Conservation (phyloP, 2,329 filamentous ascomycete genomes). For the Zasmidium cellare region DNA sequence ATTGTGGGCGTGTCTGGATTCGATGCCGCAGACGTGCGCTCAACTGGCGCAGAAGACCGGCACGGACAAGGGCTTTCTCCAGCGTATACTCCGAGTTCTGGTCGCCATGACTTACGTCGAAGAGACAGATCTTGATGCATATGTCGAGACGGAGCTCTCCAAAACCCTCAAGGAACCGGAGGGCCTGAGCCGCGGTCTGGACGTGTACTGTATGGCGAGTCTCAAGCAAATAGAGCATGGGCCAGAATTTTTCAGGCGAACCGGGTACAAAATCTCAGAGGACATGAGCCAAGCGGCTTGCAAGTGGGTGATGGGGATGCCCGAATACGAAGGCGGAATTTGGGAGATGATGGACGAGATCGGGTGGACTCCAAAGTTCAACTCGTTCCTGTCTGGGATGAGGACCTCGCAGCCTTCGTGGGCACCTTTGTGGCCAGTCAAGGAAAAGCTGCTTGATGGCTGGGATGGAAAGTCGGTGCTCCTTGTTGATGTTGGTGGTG, state of each 20-base stretch:
- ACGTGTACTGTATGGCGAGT: constrained; percentile 13
- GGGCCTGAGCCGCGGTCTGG: constrained; percentile 13
- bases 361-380: constrained; percentile 8
- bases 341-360: constrained; percentile 10
- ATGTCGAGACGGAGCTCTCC: constrained; percentile 10
- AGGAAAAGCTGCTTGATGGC: constrained; percentile 4
- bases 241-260: constrained; percentile 14
- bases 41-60: constrained; percentile 8
- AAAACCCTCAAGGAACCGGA: constrained; percentile 11
- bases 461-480: constrained; percentile 15
- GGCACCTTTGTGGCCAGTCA: constrained; percentile 6
- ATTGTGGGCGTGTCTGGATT: constrained; percentile 9
- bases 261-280: constrained; percentile 14
- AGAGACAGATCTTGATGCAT: constrained; percentile 12
- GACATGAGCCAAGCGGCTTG: constrained; percentile 12
- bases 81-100: constrained; percentile 14
- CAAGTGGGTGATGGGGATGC: constrained; percentile 10
- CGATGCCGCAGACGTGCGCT: not conserved
- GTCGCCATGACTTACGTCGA: constrained; percentile 9
- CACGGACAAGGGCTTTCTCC: constrained; percentile 15
- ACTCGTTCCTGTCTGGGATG: constrained; percentile 12
- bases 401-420: constrained; percentile 8
- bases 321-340: constrained; percentile 8
- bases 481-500: constrained; percentile 28
- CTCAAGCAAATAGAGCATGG: constrained; percentile 8